Evolutionary conservation across 306 rosid genomes (phyloP), one percentile per base, ranked within the genome.

Genomic region (Vigna trinervia): DNA sequence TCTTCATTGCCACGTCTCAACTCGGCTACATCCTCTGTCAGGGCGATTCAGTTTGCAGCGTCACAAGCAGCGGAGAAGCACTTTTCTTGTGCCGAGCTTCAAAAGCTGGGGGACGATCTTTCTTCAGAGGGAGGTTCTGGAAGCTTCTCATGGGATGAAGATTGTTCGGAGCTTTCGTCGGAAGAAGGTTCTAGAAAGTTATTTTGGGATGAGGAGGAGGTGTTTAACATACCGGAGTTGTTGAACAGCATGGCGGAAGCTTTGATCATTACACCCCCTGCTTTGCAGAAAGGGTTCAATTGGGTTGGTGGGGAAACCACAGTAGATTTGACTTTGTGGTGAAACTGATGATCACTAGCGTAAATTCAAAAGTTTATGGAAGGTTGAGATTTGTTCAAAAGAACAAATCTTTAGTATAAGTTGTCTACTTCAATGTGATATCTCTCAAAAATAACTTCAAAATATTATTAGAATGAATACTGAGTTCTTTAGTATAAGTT

Each of bases 201-300:
- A 22, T 76, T 43, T 60, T 86, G 85, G 86, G 89, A 86, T 20
- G 89, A 86, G 45, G 89, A 86, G 13, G 89, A 83, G 63, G 46
- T 76, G 38, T 86, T 83, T 47, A 80, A 86, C 71, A 45, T 83
- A 86, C 89, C 86, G 0, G 81, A 11, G 10, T 61, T 86, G 23
- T 54, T 83, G 26, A 48, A 86, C 7, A 83, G 83, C 68, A 23
- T 86, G 89, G 89, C 89, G 0, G 89, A 86, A 77, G 89, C 78
- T 30, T 62, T 86, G 86, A 56, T 86, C 8, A 83, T 86, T 0
- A 73, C 86, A 5, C 89, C 86, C 0, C 89, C 89, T 0, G 86
- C 89, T 1, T 73, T 86, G 83, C 10, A 80, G 61, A 80, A 45
- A 26, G 86, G 89, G 4, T 86, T 86, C 78, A 82, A 69, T 30